Evolutionary conservation across 768 basidiomycete species (phyloP).

Genomic region (Harrya chromipes): DNA sequence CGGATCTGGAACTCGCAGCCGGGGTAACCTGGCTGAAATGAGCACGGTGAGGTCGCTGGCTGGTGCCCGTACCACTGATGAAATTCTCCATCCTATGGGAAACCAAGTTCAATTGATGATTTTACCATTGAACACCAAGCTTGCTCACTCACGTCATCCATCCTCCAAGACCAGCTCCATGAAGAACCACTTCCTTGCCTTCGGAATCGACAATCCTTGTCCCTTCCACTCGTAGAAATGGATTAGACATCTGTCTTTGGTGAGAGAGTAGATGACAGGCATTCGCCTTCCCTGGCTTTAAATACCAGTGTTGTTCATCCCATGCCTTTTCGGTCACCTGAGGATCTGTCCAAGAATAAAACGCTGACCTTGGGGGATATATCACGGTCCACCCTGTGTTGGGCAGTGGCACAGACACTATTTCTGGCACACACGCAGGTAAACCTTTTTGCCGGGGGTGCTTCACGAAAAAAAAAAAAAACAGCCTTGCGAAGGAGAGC

Average conservation of each 20-base stretch:
- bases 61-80: slow-evolving; percentile 30
- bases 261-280: background rate
- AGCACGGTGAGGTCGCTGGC: no score
- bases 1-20: slow-evolving; percentile 82
- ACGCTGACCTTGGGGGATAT: no score
- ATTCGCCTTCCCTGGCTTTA: background rate
- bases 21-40: slow-evolving; percentile 54
- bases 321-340: no score
- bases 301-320: background rate
- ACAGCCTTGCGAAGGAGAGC: no score
- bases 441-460: no score
- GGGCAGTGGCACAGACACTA: no score
- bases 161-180: slow-evolving; percentile 75
- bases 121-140: slow-evolving; percentile 5
- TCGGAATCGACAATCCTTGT: slow-evolving; percentile 57
- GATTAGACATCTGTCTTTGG: slow-evolving; percentile 28
- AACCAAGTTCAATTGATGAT: slow-evolving; percentile 1
- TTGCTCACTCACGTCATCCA: slow-evolving; percentile 73
- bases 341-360: no score
- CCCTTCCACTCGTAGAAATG: slow-evolving; percentile 51
- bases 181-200: slow-evolving; percentile 55
- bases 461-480: no score
- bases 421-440: no score
- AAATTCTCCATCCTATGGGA: slow-evolving; percentile 69
- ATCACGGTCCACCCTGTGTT: no score